Percentiles rank a stretch among this genome's conserved stretches.
Evolutionary conservation across 441 rosid species (phyloP).

Genomic region (Bruguiera hainesii): DNA sequence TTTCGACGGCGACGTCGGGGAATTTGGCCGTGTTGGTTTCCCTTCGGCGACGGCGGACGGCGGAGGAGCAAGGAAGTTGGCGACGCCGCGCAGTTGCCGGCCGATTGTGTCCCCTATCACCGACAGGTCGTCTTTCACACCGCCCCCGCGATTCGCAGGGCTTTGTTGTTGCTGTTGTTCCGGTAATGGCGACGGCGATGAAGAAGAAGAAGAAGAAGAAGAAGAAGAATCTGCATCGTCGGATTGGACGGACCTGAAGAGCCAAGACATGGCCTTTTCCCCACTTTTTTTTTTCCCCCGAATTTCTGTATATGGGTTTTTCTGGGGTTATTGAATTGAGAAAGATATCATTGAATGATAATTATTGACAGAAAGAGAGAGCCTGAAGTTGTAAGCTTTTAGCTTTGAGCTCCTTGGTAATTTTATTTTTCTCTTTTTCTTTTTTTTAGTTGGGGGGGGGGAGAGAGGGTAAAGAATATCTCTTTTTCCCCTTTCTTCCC

Average conservation of each 20-base stretch:
- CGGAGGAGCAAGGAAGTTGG: conserved; percentile 56
- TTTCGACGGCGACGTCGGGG: conserved; percentile 19
- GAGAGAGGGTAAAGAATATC: too few species aligned
- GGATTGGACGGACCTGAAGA: conserved; percentile 45
- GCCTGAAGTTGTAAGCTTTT: too few species aligned
- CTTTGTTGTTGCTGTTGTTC: background rate
- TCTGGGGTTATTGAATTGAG: background rate
- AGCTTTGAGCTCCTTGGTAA: too few species aligned
- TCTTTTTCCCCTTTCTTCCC: too few species aligned
- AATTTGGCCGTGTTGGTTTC: conserved; percentile 10
- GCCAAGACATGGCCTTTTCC: conserved; percentile 51
- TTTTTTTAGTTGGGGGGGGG: too few species aligned
- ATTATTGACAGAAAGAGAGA: too few species aligned
- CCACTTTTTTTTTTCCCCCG: background rate
- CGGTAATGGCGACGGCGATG: conserved; percentile 3
- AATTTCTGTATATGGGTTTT: background rate
- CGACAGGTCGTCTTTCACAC: conserved; percentile 39
- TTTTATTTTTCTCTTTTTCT: too few species aligned
- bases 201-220: background rate
- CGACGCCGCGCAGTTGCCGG: conserved; percentile 52
- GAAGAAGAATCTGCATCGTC: conserved; percentile 28
- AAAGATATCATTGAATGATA: background rate
- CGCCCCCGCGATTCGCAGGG: conserved; percentile 11
- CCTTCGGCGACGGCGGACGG: conserved; percentile 20
- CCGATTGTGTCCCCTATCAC: conserved; percentile 40